Percentiles rank a stretch among this genome's conserved stretches.
phyloP scores from a whole-genome alignment of 192 early-diverging fungal species.

The Funneliformis mosseae region DNA sequence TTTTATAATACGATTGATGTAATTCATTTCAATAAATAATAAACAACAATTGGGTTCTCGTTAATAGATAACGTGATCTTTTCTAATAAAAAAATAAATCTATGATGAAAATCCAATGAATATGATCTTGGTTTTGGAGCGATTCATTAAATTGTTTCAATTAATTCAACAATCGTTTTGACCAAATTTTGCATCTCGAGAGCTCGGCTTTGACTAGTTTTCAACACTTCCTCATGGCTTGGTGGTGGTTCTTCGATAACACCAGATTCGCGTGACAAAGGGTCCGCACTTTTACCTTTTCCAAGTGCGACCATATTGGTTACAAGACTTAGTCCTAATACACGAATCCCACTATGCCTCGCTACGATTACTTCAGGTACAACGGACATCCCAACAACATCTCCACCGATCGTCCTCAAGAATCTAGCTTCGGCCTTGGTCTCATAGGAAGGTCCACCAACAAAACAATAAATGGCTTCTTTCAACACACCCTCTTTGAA shows the following conservation, averaged over 20 bases:
- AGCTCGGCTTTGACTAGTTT: constrained; percentile 53
- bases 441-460: constrained; percentile 92
- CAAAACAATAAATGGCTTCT: constrained; percentile 82
- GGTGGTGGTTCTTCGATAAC: constrained; percentile 41
- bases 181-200: constrained; percentile 62
- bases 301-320: constrained; percentile 67
- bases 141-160: background rate
- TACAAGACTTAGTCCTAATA: constrained; percentile 78
- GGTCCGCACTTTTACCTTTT: constrained; percentile 48
- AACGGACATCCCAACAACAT: constrained; percentile 88
- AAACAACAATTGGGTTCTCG: too few species aligned
- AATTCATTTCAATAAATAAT: too few species aligned
- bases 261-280: constrained; percentile 25
- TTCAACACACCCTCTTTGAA: constrained; percentile 55
- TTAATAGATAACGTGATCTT: too few species aligned
- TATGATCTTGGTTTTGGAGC: too few species aligned
- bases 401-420: constrained; percentile 70
- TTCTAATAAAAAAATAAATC: too few species aligned
- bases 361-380: constrained; percentile 90
- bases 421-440: constrained; percentile 80
- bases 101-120: too few species aligned
- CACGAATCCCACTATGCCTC: constrained; percentile 77
- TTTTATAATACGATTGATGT: too few species aligned
- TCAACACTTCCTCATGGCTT: constrained; percentile 74
- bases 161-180: constrained; percentile 47